Conservation (phyloP, 1,139 yeast species). For the Geotrichum reessii region DNA sequence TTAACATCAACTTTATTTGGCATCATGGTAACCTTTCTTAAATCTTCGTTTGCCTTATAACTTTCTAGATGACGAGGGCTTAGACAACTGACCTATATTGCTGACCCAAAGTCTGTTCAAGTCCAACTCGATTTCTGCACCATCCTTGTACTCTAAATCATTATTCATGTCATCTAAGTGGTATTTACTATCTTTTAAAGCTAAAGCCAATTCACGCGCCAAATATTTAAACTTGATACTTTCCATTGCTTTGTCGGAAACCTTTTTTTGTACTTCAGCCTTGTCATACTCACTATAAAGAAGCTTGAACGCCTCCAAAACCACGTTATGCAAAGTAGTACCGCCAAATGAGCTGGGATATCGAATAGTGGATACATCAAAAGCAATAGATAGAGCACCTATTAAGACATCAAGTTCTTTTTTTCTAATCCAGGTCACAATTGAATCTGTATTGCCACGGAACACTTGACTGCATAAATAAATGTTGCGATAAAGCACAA, state of each 20-base stretch:
- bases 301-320: constrained; percentile 5
- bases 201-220: neutral
- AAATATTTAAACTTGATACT: neutral
- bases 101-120: neutral
- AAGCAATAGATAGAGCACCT: constrained; percentile 5
- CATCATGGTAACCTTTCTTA: no score
- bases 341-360: constrained; percentile 8
- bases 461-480: constrained; percentile 3
- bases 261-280: neutral
- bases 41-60: neutral
- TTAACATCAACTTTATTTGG: neutral
- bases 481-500: constrained; percentile 5
- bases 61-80: neutral
- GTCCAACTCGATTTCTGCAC: neutral
- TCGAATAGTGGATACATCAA: constrained; percentile 7
- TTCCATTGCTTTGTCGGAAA: neutral
- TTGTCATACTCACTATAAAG: neutral
- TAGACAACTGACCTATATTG: neutral
- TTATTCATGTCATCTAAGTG: neutral
- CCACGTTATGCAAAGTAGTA: constrained; percentile 1
- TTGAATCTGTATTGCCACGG: neutral
- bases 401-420: constrained; percentile 2
- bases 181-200: neutral
- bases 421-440: neutral
- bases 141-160: neutral